Evolutionary conservation across 2,329 filamentous ascomycete genomes (phyloP), one percentile per base, ranked within the genome.

Genomic region (Harringtonia lauricola): DNA sequence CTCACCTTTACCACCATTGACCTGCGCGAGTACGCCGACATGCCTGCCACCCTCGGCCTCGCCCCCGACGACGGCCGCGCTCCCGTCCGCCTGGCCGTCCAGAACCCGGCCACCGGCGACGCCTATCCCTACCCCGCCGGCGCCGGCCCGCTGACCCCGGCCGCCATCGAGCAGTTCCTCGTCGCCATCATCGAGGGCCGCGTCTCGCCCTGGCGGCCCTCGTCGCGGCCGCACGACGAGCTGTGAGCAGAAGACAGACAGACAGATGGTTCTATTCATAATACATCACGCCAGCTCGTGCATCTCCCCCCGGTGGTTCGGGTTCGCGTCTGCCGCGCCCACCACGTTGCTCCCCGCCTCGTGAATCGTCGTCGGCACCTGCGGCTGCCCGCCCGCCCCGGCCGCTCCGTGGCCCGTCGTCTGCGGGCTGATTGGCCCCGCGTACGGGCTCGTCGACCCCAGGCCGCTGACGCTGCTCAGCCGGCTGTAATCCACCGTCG

Each of bases 1-100:
- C 59, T 74, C 13, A 57, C 55, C 44, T 73, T 74, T 46, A 64
- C 68, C 5, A 71, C 66, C 1, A 64, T 71, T 2, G 66, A 73
- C 45, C 56, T 59, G 0, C 45, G 51, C 26, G 67, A 71, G 47
- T 72, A 72, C 49, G 60, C 58, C 4, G 64, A 70, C 21, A 65
- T 71, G 53, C 52, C 53, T 72, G 41, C 70, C 69, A 2, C 49
- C 68, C 33, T 39, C 49, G 8, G 24, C 6, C 24, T 26, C 24
- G 24, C 24, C 24, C 6, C 6, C n/a, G n/a, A n/a, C n/a, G n/a
- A n/a, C 5, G 44, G n/a, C n/a, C n/a, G n/a, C n/a, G n/a, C n/a
- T n/a, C n/a, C 46, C 3, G 58, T 57, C 1, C 43, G 60, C 0
- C 47, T 72, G 10, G 60, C 65, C 2, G 60, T 74, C 12, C 63